Evolutionary conservation across 306 rosid species (phyloP), one percentile per base, ranked within the genome.

Genomic region (Fragaria ananassa): DNA sequence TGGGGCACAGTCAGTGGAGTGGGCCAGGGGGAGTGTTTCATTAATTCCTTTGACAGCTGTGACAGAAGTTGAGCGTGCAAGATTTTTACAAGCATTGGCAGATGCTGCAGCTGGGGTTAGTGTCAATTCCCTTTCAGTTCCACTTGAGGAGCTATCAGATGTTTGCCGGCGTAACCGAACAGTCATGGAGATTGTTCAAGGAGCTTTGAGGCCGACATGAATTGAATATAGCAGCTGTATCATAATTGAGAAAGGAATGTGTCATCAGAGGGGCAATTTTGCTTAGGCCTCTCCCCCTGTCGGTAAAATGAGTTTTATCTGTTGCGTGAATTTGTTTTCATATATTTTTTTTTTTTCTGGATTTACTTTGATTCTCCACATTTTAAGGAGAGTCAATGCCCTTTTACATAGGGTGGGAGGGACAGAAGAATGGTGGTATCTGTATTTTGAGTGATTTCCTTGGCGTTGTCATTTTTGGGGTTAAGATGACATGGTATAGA

Each of bases 121-220:
- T 80, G 74, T 86, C 25, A 91, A 87, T 72, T 83, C 87, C 4
- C 74, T 89, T 25, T 75, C 81, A 63, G 70, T 87, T 82, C 93
- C 90, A 29, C 81, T 89, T 21, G 96, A 96, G 81, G 99, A 96
- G 81, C 84, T 96, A 54, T 85, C 98, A 2, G 98, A 96, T 70
- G 98, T 96, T 77, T 93, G 98, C 78, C 97, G 99, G 3, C 91
- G 98, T 3, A 96, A 96, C 78, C 81, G 98, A 73, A 92, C 93
- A 44, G 98, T 96, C 81, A 95, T 87, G 81, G 99, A 96, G 90
- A 93, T 96, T 68, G 99, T 96, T 84, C 99, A 96, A 85, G 96
- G 93, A 45, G 96, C 98, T 74, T 83, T 96, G 90, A 93, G 98
- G 90, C 97, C 97, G 96, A n/a, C 90, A 79, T 37, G 98, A 90